Percentiles rank a stretch among this genome's conserved stretches.
These are phyloP conservation scores for Apophysomyces trapeziformis DNA, from an alignment of 371 early-diverging fungal species.

Conservation along the genomic window DNA sequence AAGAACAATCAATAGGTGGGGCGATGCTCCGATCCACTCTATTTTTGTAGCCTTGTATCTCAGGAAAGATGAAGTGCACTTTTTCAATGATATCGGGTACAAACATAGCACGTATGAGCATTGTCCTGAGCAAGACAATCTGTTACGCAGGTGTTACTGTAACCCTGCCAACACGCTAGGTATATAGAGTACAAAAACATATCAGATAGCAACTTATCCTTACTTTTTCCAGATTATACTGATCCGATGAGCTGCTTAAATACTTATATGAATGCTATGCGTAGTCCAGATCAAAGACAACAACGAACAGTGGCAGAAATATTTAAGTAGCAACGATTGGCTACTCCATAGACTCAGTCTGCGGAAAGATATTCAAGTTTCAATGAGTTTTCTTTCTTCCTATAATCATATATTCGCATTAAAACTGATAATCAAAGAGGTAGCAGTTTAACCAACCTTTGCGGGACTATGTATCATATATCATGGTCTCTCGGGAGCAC, in stretches of 20 bases:
- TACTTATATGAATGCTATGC: constrained; percentile 36
- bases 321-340: neutral
- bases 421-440: too few relatives aligned
- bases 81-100: constrained; percentile 89
- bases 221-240: constrained; percentile 29
- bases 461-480: too few relatives aligned
- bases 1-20: constrained; percentile 63
- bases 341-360: neutral
- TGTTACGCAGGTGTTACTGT: constrained; percentile 34
- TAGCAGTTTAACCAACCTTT: too few relatives aligned
- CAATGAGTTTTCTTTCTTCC: too few relatives aligned
- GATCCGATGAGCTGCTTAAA: constrained; percentile 46
- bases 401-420: too few relatives aligned
- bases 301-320: constrained; percentile 36
- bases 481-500: too few relatives aligned
- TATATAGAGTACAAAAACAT: constrained; percentile 11
- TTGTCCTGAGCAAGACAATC: constrained; percentile 63
- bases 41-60: constrained; percentile 76
- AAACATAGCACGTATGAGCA: constrained; percentile 68
- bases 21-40: constrained; percentile 96
- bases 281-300: constrained; percentile 12
- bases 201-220: neutral
- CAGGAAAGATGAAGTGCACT: constrained; percentile 77
- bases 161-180: constrained; percentile 38
- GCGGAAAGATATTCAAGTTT: too few relatives aligned